Evolutionary conservation across 1,284 basidiomycete species (phyloP), one percentile per base, ranked within the genome.

Genomic region (Moniliophthora roreri): DNA sequence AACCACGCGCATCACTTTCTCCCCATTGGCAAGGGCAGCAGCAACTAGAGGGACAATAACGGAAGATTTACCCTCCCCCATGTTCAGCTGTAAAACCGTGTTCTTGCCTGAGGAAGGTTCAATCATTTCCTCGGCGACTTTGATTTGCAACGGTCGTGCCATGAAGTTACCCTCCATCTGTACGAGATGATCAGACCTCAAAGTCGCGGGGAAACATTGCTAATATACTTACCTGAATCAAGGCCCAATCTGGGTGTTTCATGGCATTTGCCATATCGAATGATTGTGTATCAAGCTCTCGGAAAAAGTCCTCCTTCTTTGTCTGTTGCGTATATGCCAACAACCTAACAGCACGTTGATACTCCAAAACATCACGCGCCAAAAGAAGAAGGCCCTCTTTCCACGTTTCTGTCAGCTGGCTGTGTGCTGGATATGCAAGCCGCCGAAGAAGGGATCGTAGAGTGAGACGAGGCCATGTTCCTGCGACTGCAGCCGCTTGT

Each of bases 41-140:
- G 71, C 65, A 18, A 70, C 65, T 15, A 81, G 64, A 0, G 80
- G 80, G 0, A 76, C 68, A 24, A 82, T 82, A 4, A 81, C 80
- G 0, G 78, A 77, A 1, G 80, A 75, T 56, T 82, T 82, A 3
- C 81, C 81, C 56, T 82, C 80, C 1, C 80, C 80, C 81, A 83
- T 82, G 42, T 82, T 81, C 16, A 84, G 71, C 51, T 83, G 81
- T 32, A 79, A 65, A 3, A 70, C 60, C 0, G 70, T 71, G 47
- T 74, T 83, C 4, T 50, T n/a, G 2, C 54, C 44, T 0, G 65
- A 67, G 2, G 53, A 40, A 1, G 81, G 80, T 0, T 58, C 51
- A n/a, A 79, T 75, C 80, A 84, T 84, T 46, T 79, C 68, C 3
- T 60, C 49, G 1, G 79, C 74, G 1, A 80, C 67, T 0, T 63